A percentile compares a stretch with the other conserved stretches of the same genome.
phyloP scores from a whole-genome alignment of 2,329 filamentous ascomycete species.

The Shiraia sp. region DNA sequence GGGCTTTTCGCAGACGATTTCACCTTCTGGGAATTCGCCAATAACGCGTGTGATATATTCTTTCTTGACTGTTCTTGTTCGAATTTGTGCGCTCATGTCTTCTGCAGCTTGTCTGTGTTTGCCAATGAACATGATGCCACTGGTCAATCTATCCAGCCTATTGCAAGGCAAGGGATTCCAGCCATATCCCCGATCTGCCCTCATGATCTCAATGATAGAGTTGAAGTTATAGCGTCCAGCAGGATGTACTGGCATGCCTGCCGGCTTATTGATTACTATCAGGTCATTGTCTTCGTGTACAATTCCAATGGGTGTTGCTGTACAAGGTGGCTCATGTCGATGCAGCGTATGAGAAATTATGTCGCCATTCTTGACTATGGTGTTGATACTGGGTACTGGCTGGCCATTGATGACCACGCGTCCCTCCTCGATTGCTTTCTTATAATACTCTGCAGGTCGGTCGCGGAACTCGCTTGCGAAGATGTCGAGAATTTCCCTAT shows the following conservation, averaged over 20 bases:
- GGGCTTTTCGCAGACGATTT: constrained; percentile 89
- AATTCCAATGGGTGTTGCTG: constrained; percentile 74
- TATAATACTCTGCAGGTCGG: constrained; percentile 81
- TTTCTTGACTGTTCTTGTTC: constrained; percentile 81
- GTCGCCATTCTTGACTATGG: constrained; percentile 84
- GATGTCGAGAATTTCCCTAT: constrained; percentile 78
- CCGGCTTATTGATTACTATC: constrained; percentile 96
- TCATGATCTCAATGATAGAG: constrained; percentile 90
- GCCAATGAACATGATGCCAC: constrained; percentile 96
- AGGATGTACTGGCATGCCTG: constrained; percentile 92
- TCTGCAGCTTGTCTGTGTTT: constrained; percentile 84
- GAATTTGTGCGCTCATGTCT: constrained; percentile 74
- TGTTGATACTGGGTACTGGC: constrained; percentile 64
- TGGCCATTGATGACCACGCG: constrained; percentile 81
- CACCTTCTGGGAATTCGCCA: constrained; percentile 87
- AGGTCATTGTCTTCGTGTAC: constrained; percentile 92
- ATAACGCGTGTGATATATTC: constrained; percentile 93
- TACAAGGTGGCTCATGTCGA: constrained; percentile 93
- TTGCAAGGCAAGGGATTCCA: constrained; percentile 78
- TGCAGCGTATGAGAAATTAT: constrained; percentile 91
- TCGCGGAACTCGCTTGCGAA: constrained; percentile 93
- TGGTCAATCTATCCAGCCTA: constrained; percentile 89
- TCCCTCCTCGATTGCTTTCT: constrained; percentile 76
- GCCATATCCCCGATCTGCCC: constrained; percentile 66
- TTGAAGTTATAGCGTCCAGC: constrained; percentile 96